These are phyloP conservation scores for Diaporthe sp. DNA, from an alignment of 2,329 filamentous ascomycete genomes.

Conservation along the genomic window DNA sequence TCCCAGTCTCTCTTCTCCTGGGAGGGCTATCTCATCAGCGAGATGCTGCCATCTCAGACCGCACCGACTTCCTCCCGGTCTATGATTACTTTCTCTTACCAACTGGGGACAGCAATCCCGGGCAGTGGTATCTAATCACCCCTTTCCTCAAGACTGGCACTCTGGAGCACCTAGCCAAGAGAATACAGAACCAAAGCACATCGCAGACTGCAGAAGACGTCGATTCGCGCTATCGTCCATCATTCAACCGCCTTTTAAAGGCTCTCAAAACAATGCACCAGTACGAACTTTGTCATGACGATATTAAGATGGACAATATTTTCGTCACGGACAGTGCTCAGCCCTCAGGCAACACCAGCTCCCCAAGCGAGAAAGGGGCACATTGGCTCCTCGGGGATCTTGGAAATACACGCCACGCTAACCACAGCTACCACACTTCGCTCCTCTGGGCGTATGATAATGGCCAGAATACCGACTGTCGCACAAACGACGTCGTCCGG, in stretches of 20 bases:
- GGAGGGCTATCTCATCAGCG: constrained; percentile 38
- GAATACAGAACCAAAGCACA: constrained; percentile 35
- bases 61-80: constrained; percentile 42
- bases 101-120: not conserved
- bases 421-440: constrained; percentile 45
- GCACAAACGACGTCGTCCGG: constrained; percentile 45
- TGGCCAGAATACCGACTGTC: constrained; percentile 45
- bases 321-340: constrained; percentile 37
- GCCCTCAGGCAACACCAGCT: not conserved
- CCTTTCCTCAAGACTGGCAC: constrained; percentile 42
- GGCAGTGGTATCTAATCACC: constrained; percentile 44
- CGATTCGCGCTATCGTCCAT: constrained; percentile 44
- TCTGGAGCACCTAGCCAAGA: constrained; percentile 40
- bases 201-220: constrained; percentile 40
- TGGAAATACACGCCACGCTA: constrained; percentile 44
- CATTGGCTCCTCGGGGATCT: constrained; percentile 47
- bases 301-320: constrained; percentile 47
- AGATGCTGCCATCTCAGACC: constrained; percentile 2
- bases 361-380: constrained; percentile 26
- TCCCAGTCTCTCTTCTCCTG: constrained; percentile 43
- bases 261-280: constrained; percentile 43
- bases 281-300: constrained; percentile 45
- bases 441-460: constrained; percentile 44
- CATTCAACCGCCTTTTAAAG: constrained; percentile 42
- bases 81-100: constrained; percentile 45